Conservation (phyloP, 768 basidiomycete genomes). For the Suillus clintonianus region DNA sequence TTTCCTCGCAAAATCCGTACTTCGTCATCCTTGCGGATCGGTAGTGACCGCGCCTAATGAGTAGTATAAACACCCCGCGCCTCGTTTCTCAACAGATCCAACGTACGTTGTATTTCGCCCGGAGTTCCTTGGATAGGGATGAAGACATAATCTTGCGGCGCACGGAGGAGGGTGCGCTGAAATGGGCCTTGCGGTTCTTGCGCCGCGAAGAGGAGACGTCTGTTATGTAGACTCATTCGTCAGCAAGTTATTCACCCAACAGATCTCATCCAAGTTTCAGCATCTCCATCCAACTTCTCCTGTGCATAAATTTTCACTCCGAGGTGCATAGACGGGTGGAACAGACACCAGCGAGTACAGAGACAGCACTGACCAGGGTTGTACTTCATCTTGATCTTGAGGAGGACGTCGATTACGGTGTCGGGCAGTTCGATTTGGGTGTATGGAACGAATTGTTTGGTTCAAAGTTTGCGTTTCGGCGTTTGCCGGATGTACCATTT, state of each 20-base stretch:
- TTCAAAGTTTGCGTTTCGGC: slow-evolving; percentile 33
- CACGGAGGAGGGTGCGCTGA: slow-evolving; percentile 89
- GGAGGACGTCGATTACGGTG: slow-evolving; percentile 60
- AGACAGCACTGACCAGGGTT: slow-evolving; percentile 70
- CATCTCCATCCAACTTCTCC: slow-evolving; percentile 57
- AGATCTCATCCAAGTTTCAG: slow-evolving; percentile 44
- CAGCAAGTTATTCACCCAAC: slow-evolving; percentile 28
- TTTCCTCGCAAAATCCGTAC: slow-evolving; percentile 95
- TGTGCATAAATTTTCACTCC: slow-evolving; percentile 25
- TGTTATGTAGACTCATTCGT: slow-evolving; percentile 36
- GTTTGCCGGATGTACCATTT: slow-evolving; percentile 18
- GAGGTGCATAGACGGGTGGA: slow-evolving; percentile 24
- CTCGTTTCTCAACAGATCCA: background rate
- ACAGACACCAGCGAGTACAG: slow-evolving; percentile 17
- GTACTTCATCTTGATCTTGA: slow-evolving; percentile 78
- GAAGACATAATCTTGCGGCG: slow-evolving; percentile 99
- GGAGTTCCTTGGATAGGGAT: slow-evolving; percentile 91
- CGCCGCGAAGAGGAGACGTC: slow-evolving; percentile 92
- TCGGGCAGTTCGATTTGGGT: slow-evolving; percentile 31
- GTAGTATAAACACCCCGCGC: background rate
- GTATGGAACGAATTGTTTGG: slow-evolving; percentile 34
- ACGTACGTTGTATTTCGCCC: slow-evolving; percentile 87
- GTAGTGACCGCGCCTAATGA: slow-evolving; percentile 80
- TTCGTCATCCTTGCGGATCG: slow-evolving; percentile 98
- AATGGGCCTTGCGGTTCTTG: slow-evolving; percentile 99